Evolutionary conservation across 352 stramenopile species (phyloP), one percentile per base, ranked within the genome.

Genomic region (Albugo laibachii): DNA sequence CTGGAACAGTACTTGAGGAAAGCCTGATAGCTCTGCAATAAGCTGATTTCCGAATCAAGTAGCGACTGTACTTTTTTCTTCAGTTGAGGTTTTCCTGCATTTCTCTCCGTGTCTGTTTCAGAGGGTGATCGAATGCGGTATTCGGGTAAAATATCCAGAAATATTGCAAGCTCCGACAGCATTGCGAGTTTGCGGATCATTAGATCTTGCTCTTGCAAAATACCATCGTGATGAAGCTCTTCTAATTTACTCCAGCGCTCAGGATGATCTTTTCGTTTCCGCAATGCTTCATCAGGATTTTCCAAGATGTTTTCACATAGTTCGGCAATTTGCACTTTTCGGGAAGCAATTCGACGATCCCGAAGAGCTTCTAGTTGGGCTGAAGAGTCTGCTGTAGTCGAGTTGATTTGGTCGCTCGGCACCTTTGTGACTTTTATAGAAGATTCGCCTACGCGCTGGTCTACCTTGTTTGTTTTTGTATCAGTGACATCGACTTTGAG

Each of bases 131-230:
- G 84, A 45, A 98, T 97, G 45, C 92, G 78, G 66, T 98, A 97
- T 50, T 86, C 75, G 0, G 93, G 93, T 27, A 97, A 45, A 27
- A 98, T 94, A 48, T 98, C 93, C 37, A 95, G 66, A 48, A 97
- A 97, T 27, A 98, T 84, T 1, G 92, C 92, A 13, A 97, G 59
- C 42, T 96, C 63, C 8, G 87, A 97, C 41, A 97, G 64, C 54
- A 97, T 63, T 16, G 75, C 91, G 8, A 97, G 67, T 45, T 85
- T 83, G 52, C 74, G 66, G 41, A 93, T 65, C 1, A 69, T 83
- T 15, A 59, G 43, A 50, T 93, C 81, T 11, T 69, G 60, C 41
- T 93, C 81, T 15, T 60, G 61, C 36, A 63, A 82, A 21, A 92
- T 61, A 16, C 53, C 53, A 3, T 31, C 24, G 8, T 31, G 24